Evolutionary conservation across 2,329 filamentous ascomycete genomes (phyloP).

Genomic region (Pseudopyrenochaeta lycopersici): DNA sequence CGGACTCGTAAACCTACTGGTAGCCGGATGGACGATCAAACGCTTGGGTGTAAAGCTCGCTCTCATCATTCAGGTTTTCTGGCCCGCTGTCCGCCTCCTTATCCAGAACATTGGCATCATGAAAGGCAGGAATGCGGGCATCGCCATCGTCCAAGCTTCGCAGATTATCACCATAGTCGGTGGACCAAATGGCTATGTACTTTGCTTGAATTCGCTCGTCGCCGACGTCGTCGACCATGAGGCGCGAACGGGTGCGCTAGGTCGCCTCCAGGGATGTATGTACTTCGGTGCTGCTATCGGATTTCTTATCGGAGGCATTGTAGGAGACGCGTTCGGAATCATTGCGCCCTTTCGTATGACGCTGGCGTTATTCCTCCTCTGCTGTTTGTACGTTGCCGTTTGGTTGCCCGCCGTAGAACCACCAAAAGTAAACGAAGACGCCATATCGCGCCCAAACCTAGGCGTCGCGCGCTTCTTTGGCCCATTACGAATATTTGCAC

Average conservation of each 20-base stretch:
- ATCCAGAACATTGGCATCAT: conserved; percentile 72
- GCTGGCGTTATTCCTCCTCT: conserved; percentile 62
- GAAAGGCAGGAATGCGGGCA: conserved; percentile 68
- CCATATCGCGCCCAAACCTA: conserved; percentile 26
- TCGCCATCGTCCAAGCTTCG: conserved; percentile 72
- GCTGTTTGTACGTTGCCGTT: conserved; percentile 52
- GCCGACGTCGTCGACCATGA: conserved; percentile 69
- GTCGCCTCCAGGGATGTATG: conserved; percentile 70
- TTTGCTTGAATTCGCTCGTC: conserved; percentile 74
- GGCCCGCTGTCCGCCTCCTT: conserved; percentile 70
- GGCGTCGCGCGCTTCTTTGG: conserved; percentile 67
- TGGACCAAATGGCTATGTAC: conserved; percentile 73
- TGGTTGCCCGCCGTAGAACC: conserved; percentile 61
- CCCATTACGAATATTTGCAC: conserved; percentile 68
- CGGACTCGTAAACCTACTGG: conserved; percentile 72
- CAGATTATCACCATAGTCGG: conserved; percentile 75
- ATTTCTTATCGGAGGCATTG: conserved; percentile 70
- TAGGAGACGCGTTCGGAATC: conserved; percentile 71
- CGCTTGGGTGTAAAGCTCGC: conserved; percentile 70
- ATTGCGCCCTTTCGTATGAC: conserved; percentile 71
- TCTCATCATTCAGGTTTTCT: conserved; percentile 69
- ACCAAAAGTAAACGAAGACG: conserved; percentile 37
- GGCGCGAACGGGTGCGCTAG: conserved; percentile 70
- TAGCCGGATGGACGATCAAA: conserved; percentile 74
- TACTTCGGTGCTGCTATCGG: conserved; percentile 73